These are phyloP conservation scores for Acanthamoeba quina DNA, from an alignment of 208 protist genomes.

Conservation along the genomic window DNA sequence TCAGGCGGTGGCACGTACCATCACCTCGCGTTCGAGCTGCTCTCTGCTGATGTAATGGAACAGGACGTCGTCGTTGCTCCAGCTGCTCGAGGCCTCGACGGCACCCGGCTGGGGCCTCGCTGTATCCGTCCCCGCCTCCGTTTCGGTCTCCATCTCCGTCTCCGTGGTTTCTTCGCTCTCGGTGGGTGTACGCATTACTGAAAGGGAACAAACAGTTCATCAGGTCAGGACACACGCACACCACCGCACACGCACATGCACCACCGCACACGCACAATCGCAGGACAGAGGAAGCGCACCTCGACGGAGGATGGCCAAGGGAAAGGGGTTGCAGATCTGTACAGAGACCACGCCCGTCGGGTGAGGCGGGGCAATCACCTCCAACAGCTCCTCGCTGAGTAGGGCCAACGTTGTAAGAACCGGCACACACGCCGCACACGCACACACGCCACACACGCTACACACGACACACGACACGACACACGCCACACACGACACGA, in stretches of 20 bases:
- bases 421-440: too few species aligned
- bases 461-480: not conserved
- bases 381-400: conserved; percentile 7
- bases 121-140: not conserved
- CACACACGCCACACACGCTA: too few species aligned
- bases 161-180: not conserved
- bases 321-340: conserved; percentile 33
- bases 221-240: not conserved
- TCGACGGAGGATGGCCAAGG: not conserved
- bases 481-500: not conserved
- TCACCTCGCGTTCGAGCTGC: conserved; percentile 1
- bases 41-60: conserved; percentile 60
- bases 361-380: conserved; percentile 14
- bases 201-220: not conserved
- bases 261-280: too few species aligned
- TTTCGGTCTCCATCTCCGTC: not conserved
- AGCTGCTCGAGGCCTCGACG: not conserved
- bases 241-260: too few species aligned
- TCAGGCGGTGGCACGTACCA: not conserved
- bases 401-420: not conserved
- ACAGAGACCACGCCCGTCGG: conserved; percentile 5
- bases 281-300: not conserved
- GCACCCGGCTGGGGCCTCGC: not conserved
- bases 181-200: not conserved
- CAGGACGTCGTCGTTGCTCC: conserved; percentile 26